These are phyloP conservation scores for Diaporthe capsici DNA, from an alignment of 2,329 filamentous ascomycete genomes.

Conservation along the genomic window DNA sequence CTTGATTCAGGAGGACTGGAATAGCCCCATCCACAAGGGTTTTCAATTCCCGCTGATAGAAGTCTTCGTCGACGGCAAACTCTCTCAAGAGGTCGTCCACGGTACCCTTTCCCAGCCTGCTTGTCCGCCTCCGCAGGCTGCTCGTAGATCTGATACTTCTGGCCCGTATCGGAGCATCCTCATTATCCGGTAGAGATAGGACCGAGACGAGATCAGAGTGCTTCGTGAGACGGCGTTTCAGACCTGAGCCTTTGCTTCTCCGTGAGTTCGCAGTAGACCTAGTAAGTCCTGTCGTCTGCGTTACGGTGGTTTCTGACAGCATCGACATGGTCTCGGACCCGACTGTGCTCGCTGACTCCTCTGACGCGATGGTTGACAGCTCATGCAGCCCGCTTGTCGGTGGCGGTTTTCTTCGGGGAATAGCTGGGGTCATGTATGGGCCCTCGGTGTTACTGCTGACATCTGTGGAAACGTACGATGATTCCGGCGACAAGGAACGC, in stretches of 20 bases:
- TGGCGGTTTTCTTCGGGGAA: constrained; percentile 52
- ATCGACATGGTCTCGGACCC: constrained; percentile 67
- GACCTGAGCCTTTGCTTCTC: constrained; percentile 61
- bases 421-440: constrained; percentile 44
- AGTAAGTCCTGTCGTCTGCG: constrained; percentile 65
- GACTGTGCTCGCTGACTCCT: constrained; percentile 60
- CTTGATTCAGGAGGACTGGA: constrained; percentile 88
- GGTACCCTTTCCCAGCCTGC: constrained; percentile 76
- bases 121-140: constrained; percentile 82
- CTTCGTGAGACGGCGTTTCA: constrained; percentile 86
- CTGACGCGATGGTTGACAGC: constrained; percentile 71
- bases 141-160: constrained; percentile 82
- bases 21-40: constrained; percentile 96
- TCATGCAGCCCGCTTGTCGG: constrained; percentile 70
- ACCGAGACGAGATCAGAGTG: constrained; percentile 96
- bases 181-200: constrained; percentile 78
- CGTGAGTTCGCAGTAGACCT: constrained; percentile 61
- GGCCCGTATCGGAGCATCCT: constrained; percentile 68
- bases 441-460: constrained; percentile 46
- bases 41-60: constrained; percentile 91
- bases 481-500: constrained; percentile 52
- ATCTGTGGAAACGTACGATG: constrained; percentile 42
- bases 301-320: constrained; percentile 65
- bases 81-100: constrained; percentile 84
- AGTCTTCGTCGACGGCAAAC: constrained; percentile 84